Base-by-base conservation (phyloP, 2,329 filamentous ascomycete species). In the Epichloe gansuensis region DNA sequence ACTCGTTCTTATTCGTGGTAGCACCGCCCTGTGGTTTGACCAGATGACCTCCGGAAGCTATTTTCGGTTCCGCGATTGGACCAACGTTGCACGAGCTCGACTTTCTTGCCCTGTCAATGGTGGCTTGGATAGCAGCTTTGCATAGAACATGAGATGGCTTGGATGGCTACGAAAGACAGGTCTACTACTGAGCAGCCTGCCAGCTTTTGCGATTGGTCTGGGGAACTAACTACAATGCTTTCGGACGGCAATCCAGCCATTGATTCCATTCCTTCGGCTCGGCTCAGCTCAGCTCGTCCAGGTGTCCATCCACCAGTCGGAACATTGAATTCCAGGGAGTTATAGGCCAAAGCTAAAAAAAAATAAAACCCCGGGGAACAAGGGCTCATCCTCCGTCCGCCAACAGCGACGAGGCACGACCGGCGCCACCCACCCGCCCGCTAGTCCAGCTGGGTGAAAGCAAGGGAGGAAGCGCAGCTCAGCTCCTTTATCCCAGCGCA, bases 361-460 rank as follows among this genome's bases (percentile, higher is more conserved):
- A 15, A 23, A 21, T 2, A 21, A 35, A 35, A 5, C n/a, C 23
- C 34, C 50, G 54, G 50, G 56, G 54, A 54, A 50, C 39, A 43
- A 48, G 50, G 50, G 25, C 13, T 34, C n/a, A 21, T 42, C 21
- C 5, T 34, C 48, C 51, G 50, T 42, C 46, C 28, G 41, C 54
- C 52, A 55, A 54, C 52, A 35, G 45, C 37, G 25, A 38, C 46
- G 37, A 38, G 41, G 48, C 21, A 21, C 51, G 25, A 44, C 17
- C 52, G 47, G 52, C 52, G 49, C 47, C 50, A 51, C 54, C 50
- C 50, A 47, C 48, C 47, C 50, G 49, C 54, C 50, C 50, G 50
- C 48, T 34, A 31, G 21, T 44, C 41, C 46, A 34, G 31, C 43
- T 37, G 21, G 11, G 39, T 5, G 31, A 21, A 35, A 21, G 39